Percentiles rank a stretch among this genome's conserved stretches.
These are phyloP conservation scores for Fusarium sp. DNA, from an alignment of 2,329 filamentous ascomycete species.

Conservation along the genomic window DNA sequence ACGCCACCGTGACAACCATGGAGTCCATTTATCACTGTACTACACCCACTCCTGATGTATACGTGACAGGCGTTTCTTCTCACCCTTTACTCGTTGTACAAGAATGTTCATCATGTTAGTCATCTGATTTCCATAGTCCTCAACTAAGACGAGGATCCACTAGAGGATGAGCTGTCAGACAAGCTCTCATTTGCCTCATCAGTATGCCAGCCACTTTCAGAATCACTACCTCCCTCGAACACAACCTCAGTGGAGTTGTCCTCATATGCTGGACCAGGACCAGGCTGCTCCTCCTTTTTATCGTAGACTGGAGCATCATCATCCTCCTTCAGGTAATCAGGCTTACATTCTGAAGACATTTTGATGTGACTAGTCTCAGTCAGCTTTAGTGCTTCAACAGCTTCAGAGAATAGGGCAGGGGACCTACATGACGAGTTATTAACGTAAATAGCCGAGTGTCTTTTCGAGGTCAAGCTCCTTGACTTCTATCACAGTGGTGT, in stretches of 20 bases:
- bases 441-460: too few relatives aligned
- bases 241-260: not conserved
- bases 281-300: not conserved
- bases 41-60: not conserved
- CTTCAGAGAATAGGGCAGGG: not conserved
- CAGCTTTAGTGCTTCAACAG: too few relatives aligned
- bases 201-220: not conserved
- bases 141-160: not conserved
- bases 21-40: not conserved
- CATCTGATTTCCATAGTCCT: not conserved
- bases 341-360: not conserved
- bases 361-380: not conserved
- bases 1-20: accelerated
- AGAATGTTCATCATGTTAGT: not conserved
- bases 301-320: too few relatives aligned
- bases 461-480: too few relatives aligned
- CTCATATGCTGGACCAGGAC: not conserved
- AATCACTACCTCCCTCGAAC: not conserved
- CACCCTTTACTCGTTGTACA: not conserved
- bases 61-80: not conserved
- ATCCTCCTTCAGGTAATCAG: not conserved
- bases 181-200: not conserved
- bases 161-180: not conserved
- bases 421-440: not conserved
- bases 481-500: too few relatives aligned